Base-by-base conservation (phyloP, 2,329 filamentous ascomycete species). In the Colletotrichum sp. region DNA sequence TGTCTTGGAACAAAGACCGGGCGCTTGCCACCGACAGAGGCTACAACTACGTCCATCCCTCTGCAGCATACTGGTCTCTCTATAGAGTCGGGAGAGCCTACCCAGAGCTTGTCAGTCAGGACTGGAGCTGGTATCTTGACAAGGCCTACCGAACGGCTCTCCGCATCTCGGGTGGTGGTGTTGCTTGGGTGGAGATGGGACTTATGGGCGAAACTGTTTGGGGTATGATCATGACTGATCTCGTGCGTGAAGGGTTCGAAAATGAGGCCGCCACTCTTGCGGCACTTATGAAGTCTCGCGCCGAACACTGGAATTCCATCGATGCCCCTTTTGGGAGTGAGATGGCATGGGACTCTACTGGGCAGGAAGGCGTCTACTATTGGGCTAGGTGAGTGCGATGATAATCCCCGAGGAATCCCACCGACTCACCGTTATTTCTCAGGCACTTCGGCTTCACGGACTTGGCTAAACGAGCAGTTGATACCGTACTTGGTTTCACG, bases 301-400 rank as follows among this genome's bases (percentile, higher is more conserved):
- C 90, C 2, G 76, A 84, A 8, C 78, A 82, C 2, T 93, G 91
- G 91, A 81, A 88, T n/a, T 82, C 82, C 0, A 82, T 89, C 68
- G 84, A 85, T 7, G 88, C 89, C 6, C 91, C 91, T 0, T 93
- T 88, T 75, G 91, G 90, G 1, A 91, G 89, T 66, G 91, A 92
- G 80, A 90, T 91, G 89, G 88, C 90, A 0, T 93, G 91, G 91
- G 91, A 93, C 73, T 91, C 88, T 0, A 92, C 91, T 0, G 90
- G 90, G 0, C 90, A 93, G 77, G 91, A 92, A 79, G 90, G 90
- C 1, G 89, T 92, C 0, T 92, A 91, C 76, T 90, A 90, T 75
- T 92, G 90, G 90, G 84, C 87, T 7, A 88, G 87, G 86, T 87
- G 77, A 81, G 81, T 78, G 5, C n/a, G 21, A 4, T 15, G 21